Evolutionary conservation across 768 basidiomycete genomes (phyloP).

Genomic region (Boletus subparvulus): DNA sequence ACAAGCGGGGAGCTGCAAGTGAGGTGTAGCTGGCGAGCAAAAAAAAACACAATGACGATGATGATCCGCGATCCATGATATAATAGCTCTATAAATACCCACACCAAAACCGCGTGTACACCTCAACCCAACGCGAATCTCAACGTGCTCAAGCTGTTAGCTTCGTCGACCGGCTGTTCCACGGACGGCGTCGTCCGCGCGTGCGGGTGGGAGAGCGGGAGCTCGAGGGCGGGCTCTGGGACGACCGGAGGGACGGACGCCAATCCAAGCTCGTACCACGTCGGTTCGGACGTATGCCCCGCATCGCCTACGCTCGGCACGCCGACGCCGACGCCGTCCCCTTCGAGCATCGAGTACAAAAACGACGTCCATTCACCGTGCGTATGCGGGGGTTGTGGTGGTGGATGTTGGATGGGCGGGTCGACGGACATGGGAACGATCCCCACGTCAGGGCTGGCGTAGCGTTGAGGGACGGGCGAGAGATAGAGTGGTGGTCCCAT

Average conservation of each 20-base stretch:
- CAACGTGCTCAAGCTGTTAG: constrained; percentile 29
- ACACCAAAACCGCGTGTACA: not conserved
- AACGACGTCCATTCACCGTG: constrained; percentile 35
- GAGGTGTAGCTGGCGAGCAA: not conserved
- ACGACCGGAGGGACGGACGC: constrained; percentile 15
- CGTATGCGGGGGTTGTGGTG: constrained; percentile 3
- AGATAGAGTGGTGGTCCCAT: constrained; percentile 28
- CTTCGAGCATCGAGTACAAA: constrained; percentile 34
- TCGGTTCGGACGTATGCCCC: constrained; percentile 9
- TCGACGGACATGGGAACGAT: constrained; percentile 27
- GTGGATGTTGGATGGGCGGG: constrained; percentile 2
- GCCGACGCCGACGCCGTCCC: constrained; percentile 24
- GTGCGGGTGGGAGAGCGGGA: constrained; percentile 11
- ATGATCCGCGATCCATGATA: constrained; percentile 8
- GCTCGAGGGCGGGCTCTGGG: constrained; percentile 7
- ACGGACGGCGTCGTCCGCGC: not conserved
- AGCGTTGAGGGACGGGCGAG: constrained; percentile 25
- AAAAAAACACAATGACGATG: not conserved
- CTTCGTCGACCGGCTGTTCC: constrained; percentile 24
- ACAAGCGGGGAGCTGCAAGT: not conserved
- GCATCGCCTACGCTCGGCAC: not conserved
- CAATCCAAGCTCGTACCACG: constrained; percentile 33
- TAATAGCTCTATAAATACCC: constrained; percentile 32
- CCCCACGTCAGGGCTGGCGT: constrained; percentile 8
- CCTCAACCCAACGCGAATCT: constrained; percentile 32